A percentile compares a stretch with the other conserved stretches of the same genome.
Conservation (phyloP, 352 stramenopile genomes). For the Globisporangium recalcitrans region DNA sequence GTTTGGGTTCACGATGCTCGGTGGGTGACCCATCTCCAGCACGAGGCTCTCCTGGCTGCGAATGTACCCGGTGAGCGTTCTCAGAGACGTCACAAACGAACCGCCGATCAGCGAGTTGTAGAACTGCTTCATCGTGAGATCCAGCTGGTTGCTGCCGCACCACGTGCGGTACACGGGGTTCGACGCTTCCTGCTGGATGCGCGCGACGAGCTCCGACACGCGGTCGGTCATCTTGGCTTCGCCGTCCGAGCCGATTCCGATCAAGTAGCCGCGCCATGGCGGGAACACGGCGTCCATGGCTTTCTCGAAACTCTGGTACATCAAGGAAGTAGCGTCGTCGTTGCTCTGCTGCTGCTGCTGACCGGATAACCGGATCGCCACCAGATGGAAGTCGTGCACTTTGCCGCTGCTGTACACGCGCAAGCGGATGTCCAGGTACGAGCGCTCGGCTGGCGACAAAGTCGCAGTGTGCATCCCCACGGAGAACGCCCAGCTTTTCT, state of each 20-base stretch:
- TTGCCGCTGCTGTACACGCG: constrained; percentile 28
- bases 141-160: constrained; percentile 27
- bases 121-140: constrained; percentile 35
- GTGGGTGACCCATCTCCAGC: constrained; percentile 23
- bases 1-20: constrained; percentile 16
- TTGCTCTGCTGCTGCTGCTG: not conserved
- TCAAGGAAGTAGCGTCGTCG: constrained; percentile 12
- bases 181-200: constrained; percentile 25
- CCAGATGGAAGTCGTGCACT: constrained; percentile 37
- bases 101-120: constrained; percentile 37
- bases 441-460: constrained; percentile 20
- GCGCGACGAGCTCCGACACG: constrained; percentile 27
- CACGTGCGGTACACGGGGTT: constrained; percentile 28
- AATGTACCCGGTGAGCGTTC: constrained; percentile 28
- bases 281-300: constrained; percentile 33
- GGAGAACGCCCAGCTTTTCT: constrained; percentile 42
- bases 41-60: constrained; percentile 27
- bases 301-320: constrained; percentile 29
- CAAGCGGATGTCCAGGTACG: constrained; percentile 39
- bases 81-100: constrained; percentile 33
- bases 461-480: constrained; percentile 28
- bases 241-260: constrained; percentile 33
- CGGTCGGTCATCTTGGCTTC: constrained; percentile 24
- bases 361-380: constrained; percentile 34
- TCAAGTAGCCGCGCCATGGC: constrained; percentile 29